Percentiles rank a stretch among this genome's conserved stretches.
These are phyloP conservation scores for Fusarium sp. DNA, from an alignment of 2,329 filamentous ascomycete genomes.

Conservation along the genomic window DNA sequence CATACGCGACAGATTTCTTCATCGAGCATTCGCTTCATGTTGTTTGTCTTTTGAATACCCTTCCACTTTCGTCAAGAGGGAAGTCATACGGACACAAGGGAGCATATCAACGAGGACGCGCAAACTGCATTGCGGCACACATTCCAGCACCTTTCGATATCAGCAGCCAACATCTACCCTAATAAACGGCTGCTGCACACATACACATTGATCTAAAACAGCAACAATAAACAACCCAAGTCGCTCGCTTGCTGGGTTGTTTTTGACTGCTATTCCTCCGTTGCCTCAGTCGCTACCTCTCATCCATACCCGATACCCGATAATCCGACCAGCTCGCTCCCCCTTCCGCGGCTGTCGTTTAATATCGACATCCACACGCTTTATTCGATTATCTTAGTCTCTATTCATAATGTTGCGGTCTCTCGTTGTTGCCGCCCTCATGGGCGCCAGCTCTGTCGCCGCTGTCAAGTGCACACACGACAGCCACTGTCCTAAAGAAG, in stretches of 20 bases:
- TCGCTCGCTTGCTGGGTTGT: slow-evolving; percentile 34
- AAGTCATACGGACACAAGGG: slow-evolving; percentile 8
- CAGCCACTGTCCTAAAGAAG: slow-evolving; percentile 74
- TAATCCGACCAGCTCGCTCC: not conserved
- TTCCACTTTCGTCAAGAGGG: slow-evolving; percentile 28
- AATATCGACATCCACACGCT: slow-evolving; percentile 18
- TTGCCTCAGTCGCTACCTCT: slow-evolving; percentile 19
- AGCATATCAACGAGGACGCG: slow-evolving; percentile 25
- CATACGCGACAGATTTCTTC: slow-evolving; percentile 11
- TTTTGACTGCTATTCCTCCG: slow-evolving; percentile 15
- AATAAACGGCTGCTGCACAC: slow-evolving; percentile 15
- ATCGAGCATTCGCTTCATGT: slow-evolving; percentile 3
- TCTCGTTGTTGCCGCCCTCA: slow-evolving; percentile 47
- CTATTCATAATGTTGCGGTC: slow-evolving; percentile 50
- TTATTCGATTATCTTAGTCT: slow-evolving; percentile 14
- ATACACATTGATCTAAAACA: slow-evolving; percentile 15
- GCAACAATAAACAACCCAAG: slow-evolving; percentile 26
- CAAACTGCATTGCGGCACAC: slow-evolving; percentile 35
- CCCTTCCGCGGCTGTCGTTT: slow-evolving; percentile 1
- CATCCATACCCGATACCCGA: slow-evolving; percentile 21
- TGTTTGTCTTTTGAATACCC: not conserved
- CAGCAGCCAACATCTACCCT: slow-evolving; percentile 18
- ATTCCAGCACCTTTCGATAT: slow-evolving; percentile 34
- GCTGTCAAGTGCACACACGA: slow-evolving; percentile 58
- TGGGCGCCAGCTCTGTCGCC: slow-evolving; percentile 48